A percentile compares a stretch with the other conserved stretches of the same genome.
These are phyloP conservation scores for Citrus hindsii DNA, from an alignment of 345 rosid species.

Conservation along the genomic window DNA sequence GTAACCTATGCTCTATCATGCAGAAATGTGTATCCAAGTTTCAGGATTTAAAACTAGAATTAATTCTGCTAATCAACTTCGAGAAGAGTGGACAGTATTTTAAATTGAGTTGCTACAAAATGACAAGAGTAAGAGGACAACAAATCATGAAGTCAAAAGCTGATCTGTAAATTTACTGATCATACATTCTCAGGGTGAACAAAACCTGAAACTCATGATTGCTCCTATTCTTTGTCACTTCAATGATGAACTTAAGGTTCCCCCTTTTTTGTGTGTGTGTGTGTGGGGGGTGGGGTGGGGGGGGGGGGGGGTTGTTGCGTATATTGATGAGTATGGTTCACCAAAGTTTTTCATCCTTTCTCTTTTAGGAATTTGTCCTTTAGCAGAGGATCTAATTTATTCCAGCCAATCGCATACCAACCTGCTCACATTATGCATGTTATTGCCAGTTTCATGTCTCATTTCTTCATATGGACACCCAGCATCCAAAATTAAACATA, in stretches of 20 bases:
- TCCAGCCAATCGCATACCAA: background rate
- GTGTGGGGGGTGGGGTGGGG: no score
- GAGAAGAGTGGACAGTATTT: background rate
- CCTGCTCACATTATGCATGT: background rate
- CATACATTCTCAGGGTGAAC: background rate
- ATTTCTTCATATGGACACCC: background rate
- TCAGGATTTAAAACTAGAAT: background rate
- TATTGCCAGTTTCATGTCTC: background rate
- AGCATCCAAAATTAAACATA: background rate
- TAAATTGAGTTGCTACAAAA: background rate
- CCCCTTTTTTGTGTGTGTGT: background rate
- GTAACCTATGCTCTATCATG: background rate
- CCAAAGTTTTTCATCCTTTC: background rate
- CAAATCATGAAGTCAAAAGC: background rate
- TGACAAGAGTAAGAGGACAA: background rate
- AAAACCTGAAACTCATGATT: background rate
- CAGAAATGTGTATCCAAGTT: background rate
- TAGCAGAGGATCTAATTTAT: background rate
- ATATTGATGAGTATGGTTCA: background rate
- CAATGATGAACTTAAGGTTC: no score
- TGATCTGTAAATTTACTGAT: background rate
- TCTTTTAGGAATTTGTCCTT: background rate
- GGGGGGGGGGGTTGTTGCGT: background rate
- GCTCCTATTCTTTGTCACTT: background rate
- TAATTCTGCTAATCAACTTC: background rate